These are phyloP conservation scores for Bruguiera sexangula DNA, from an alignment of 345 rosid species.

Conservation along the genomic window DNA sequence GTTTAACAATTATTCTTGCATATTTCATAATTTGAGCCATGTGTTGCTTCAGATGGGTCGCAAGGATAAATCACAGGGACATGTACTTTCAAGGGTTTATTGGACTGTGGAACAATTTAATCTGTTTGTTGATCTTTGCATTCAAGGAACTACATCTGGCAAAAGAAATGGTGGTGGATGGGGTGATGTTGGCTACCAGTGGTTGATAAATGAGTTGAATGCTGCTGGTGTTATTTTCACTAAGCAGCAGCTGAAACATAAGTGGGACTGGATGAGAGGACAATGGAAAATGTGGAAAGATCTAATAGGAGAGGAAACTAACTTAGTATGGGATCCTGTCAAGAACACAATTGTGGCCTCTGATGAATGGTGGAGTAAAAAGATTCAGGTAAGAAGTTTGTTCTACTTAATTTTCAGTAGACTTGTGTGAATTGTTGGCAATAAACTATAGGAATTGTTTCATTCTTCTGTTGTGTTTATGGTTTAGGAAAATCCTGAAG, in stretches of 20 bases:
- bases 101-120: background rate
- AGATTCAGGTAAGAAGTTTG: background rate
- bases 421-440: too few relatives aligned
- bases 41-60: too few relatives aligned
- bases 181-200: background rate
- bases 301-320: background rate
- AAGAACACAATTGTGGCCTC: background rate
- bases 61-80: too few relatives aligned
- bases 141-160: background rate
- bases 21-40: too few relatives aligned
- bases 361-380: conserved; percentile 4
- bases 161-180: background rate
- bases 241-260: background rate
- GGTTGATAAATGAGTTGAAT: background rate
- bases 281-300: conserved; percentile 2
- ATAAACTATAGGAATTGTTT: too few relatives aligned
- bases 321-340: conserved; percentile 6
- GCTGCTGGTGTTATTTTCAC: background rate
- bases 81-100: too few relatives aligned
- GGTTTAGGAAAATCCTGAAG: background rate
- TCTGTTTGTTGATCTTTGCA: conserved; percentile 3
- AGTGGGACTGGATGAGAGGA: conserved; percentile 7
- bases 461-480: too few relatives aligned
- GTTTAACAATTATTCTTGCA: too few relatives aligned
- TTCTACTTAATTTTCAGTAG: too few relatives aligned